Conservation (phyloP, 2,329 filamentous ascomycete species). For the Eutypa lata region DNA sequence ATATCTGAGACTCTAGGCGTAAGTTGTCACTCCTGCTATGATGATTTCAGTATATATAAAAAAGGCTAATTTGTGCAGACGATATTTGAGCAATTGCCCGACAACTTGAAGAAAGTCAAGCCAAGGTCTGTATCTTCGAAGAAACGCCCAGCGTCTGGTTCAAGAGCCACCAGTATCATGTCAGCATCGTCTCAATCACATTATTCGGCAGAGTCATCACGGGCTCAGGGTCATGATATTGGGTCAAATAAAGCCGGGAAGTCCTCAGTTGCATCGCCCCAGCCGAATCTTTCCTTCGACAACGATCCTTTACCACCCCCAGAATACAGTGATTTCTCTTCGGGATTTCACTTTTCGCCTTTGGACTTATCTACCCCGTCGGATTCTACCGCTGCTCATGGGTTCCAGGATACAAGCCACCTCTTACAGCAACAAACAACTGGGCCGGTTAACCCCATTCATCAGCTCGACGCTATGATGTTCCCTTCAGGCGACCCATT, state of each 20-base stretch:
- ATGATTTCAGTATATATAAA: slow-evolving; percentile 11
- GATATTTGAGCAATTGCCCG: slow-evolving; percentile 81
- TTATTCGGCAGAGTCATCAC: slow-evolving; percentile 21
- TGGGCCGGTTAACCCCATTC: slow-evolving; percentile 46
- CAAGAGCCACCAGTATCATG: slow-evolving; percentile 29
- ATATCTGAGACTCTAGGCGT: slow-evolving; percentile 77
- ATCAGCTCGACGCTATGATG: slow-evolving; percentile 75
- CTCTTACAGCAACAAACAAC: slow-evolving; percentile 19
- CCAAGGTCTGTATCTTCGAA: slow-evolving; percentile 41
- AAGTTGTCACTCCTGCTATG: slow-evolving; percentile 32
- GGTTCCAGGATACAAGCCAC: slow-evolving; percentile 25
- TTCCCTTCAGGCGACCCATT: slow-evolving; percentile 77
- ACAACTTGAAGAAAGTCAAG: slow-evolving; percentile 57
- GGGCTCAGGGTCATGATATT: slow-evolving; percentile 10
- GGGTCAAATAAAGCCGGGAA: slow-evolving; percentile 18
- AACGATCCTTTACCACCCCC: slow-evolving; percentile 15
- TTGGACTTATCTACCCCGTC: slow-evolving; percentile 20
- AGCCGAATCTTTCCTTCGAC: slow-evolving; percentile 13
- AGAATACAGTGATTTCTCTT: slow-evolving; percentile 15
- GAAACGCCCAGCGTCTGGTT: slow-evolving; percentile 54
- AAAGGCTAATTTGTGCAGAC: slow-evolving; percentile 43
- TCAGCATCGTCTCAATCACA: slow-evolving; percentile 24
- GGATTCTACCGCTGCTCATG: slow-evolving; percentile 18
- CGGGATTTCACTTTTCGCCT: slow-evolving; percentile 22
- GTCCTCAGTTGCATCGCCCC: slow-evolving; percentile 14